These are phyloP conservation scores for Ophiostoma piceae DNA, from an alignment of 2,329 filamentous ascomycete species.

Conservation along the genomic window DNA sequence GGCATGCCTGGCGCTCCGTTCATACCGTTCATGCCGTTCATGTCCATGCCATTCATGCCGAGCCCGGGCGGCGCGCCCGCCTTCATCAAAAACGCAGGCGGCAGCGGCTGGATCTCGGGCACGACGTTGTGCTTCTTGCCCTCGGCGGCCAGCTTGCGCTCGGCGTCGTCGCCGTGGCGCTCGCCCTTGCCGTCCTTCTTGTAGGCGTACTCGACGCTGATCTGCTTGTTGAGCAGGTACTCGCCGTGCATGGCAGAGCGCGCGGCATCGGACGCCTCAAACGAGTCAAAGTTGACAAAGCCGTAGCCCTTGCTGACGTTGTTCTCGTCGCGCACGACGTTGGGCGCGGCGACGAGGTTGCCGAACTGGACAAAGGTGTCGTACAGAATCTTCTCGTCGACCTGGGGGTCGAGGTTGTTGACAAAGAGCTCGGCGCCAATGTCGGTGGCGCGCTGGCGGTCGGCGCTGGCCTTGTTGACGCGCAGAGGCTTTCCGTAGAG, in stretches of 20 bases:
- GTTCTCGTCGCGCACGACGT: conserved; percentile 84
- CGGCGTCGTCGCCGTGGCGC: conserved; percentile 88
- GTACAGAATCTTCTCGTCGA: conserved; percentile 92
- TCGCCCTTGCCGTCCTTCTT: conserved; percentile 99
- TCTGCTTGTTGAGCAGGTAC: conserved; percentile 94
- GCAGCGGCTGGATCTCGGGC: conserved; percentile 69
- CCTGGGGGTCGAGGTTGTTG: conserved; percentile 89
- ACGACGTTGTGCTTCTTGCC: conserved; percentile 92
- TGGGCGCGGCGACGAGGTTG: conserved; percentile 74
- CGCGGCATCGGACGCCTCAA: conserved; percentile 88
- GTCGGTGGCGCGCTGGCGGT: conserved; percentile 89
- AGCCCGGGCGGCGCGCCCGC: conserved; percentile 26
- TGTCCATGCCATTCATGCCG: background rate
- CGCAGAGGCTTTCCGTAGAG: conserved; percentile 91
- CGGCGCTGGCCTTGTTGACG: conserved; percentile 87
- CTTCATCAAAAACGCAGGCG: conserved; percentile 62
- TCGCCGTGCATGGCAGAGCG: conserved; percentile 91
- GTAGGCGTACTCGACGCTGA: conserved; percentile 96
- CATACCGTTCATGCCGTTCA: background rate
- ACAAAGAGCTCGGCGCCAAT: conserved; percentile 96
- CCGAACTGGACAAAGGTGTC: conserved; percentile 93
- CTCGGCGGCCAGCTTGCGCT: conserved; percentile 83
- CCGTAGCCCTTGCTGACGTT: conserved; percentile 92
- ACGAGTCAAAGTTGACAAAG: conserved; percentile 88
- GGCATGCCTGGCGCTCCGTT: background rate